These are phyloP conservation scores for Mikania micrantha DNA, from an alignment of 129 eudicot species.

Conservation along the genomic window DNA sequence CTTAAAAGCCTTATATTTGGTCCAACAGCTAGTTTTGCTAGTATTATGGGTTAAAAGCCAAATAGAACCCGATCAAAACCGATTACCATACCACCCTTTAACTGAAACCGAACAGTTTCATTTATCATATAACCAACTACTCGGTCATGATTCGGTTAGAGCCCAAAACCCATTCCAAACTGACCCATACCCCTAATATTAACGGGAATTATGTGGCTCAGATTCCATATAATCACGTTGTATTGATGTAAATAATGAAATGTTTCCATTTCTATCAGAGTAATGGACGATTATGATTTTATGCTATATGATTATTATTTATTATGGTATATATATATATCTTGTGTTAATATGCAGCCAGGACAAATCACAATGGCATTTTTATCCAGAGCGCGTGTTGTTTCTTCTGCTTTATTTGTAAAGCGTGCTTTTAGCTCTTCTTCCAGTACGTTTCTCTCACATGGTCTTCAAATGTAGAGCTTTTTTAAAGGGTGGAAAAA, in stretches of 20 bases:
- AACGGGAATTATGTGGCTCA: not conserved
- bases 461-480: not conserved
- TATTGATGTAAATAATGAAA: not conserved
- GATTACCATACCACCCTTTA: too few relatives aligned
- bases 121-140: too few relatives aligned
- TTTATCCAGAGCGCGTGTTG: conserved; percentile 21
- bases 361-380: conserved; percentile 15
- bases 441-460: conserved; percentile 17
- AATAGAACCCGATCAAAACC: too few relatives aligned
- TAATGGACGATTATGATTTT: not conserved
- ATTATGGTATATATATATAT: not conserved
- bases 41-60: too few relatives aligned
- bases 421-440: conserved; percentile 29
- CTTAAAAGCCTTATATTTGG: too few relatives aligned
- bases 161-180: too few relatives aligned
- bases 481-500: not conserved
- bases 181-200: not conserved
- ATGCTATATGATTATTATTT: not conserved
- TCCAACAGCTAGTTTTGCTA: too few relatives aligned
- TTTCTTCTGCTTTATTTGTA: conserved; percentile 21
- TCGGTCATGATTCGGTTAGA: too few relatives aligned
- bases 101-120: too few relatives aligned
- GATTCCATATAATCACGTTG: not conserved
- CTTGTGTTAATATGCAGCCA: not conserved
- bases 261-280: not conserved